A percentile compares a stretch with the other conserved stretches of the same genome.
Evolutionary conservation across 371 early-diverging fungal species (phyloP).

Genomic region (Mucor saturninus): DNA sequence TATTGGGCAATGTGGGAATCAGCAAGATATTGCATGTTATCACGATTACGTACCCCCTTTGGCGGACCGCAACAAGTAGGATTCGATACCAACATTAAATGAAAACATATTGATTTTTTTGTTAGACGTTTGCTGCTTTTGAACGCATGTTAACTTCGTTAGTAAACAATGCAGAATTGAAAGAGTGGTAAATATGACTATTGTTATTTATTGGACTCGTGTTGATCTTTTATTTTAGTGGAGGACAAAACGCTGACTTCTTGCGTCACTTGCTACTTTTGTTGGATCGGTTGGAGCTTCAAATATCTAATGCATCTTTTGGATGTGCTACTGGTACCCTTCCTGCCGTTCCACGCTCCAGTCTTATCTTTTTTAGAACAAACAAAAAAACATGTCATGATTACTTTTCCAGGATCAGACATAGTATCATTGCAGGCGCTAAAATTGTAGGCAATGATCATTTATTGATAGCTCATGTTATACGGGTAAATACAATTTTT

Average conservation of each 20-base stretch:
- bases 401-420: slow-evolving; percentile 72
- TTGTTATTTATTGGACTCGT: background rate
- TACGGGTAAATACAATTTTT: slow-evolving; percentile 35
- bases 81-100: background rate
- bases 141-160: slow-evolving; percentile 59
- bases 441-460: slow-evolving; percentile 45
- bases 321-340: slow-evolving; percentile 63
- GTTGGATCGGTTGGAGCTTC: slow-evolving; percentile 76
- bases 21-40: slow-evolving; percentile 74
- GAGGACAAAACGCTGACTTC: slow-evolving; percentile 3
- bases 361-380: slow-evolving; percentile 72
- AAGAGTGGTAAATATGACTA: slow-evolving; percentile 2
- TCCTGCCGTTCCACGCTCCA: slow-evolving; percentile 68
- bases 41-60: slow-evolving; percentile 76
- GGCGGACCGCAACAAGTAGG: slow-evolving; percentile 74
- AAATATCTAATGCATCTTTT: slow-evolving; percentile 69
- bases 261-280: slow-evolving; percentile 54
- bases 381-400: slow-evolving; percentile 79
- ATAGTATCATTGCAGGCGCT: slow-evolving; percentile 50
- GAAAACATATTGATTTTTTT: background rate
- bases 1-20: slow-evolving; percentile 85
- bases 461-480: slow-evolving; percentile 49
- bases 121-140: slow-evolving; percentile 71
- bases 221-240: slow-evolving; percentile 1
- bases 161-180: slow-evolving; percentile 10